Evolutionary conservation across 148 eudicot species (phyloP).

Genomic region (Camellia sinensis): DNA sequence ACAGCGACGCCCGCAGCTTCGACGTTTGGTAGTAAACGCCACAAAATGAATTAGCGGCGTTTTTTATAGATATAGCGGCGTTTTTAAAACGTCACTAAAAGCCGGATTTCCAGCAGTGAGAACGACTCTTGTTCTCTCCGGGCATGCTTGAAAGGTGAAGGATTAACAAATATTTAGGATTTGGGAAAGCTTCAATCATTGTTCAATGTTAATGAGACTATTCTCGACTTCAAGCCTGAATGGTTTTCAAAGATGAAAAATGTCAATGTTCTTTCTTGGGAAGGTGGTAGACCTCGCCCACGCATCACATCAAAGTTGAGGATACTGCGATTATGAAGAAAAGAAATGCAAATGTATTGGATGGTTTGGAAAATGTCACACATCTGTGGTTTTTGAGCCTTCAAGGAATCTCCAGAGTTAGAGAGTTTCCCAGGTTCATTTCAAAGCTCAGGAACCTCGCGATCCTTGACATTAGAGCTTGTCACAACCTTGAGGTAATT

Average conservation of each 20-base stretch:
- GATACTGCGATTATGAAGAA: slow-evolving; percentile 11
- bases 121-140: slow-evolving; percentile 7
- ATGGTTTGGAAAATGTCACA: slow-evolving; percentile 24
- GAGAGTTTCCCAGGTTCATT: slow-evolving; percentile 32
- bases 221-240: slow-evolving; percentile 28
- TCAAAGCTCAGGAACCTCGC: slow-evolving; percentile 30
- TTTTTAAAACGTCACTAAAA: no score
- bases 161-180: background rate
- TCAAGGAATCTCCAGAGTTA: slow-evolving; percentile 49
- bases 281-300: slow-evolving; percentile 35
- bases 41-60: no score
- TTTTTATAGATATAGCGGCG: no score
- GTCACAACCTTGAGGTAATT: slow-evolving; percentile 44
- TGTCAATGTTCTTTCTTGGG: slow-evolving; percentile 45
- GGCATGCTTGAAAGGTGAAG: slow-evolving; percentile 20
- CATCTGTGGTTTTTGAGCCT: slow-evolving; percentile 41
- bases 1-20: no score
- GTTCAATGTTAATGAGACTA: slow-evolving; percentile 34
- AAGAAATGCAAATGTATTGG: slow-evolving; percentile 21
- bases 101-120: no score
- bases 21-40: no score
- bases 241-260: slow-evolving; percentile 40
- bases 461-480: slow-evolving; percentile 44
- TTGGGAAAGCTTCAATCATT: slow-evolving; percentile 23
- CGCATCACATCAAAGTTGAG: slow-evolving; percentile 44